These are phyloP conservation scores for Tetraselmis chui DNA, from an alignment of 139 green algal genomes.

Conservation along the genomic window DNA sequence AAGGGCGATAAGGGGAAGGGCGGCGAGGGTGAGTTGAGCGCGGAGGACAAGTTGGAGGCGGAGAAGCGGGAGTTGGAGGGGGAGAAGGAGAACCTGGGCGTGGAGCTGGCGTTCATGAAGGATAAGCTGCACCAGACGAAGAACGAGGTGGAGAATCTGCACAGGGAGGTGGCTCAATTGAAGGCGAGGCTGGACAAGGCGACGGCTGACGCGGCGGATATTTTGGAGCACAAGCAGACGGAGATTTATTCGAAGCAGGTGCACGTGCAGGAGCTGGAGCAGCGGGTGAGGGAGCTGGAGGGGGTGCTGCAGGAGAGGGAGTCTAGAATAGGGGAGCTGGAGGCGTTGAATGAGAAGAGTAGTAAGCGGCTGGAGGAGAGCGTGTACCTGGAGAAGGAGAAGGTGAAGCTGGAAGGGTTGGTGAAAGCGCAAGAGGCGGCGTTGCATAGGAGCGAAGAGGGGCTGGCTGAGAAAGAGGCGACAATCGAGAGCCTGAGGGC, in stretches of 20 bases:
- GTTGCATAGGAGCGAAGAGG: not conserved
- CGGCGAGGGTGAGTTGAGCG: not conserved
- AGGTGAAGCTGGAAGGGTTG: constrained; percentile 1
- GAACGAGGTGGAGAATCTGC: not conserved
- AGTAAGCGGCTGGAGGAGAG: not conserved
- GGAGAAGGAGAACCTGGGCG: constrained; percentile 10
- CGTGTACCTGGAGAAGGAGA: constrained; percentile 7
- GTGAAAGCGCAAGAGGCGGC: not conserved
- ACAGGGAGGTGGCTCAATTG: not conserved
- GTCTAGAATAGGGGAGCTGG: not conserved
- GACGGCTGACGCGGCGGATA: constrained; percentile 8
- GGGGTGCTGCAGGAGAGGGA: not conserved
- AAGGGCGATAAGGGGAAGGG: not conserved
- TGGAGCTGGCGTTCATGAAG: constrained; percentile 10
- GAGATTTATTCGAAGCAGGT: constrained; percentile 9
- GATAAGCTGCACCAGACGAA: constrained; percentile 6
- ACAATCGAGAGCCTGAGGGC: not conserved
- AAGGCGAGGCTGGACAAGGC: constrained; percentile 3
- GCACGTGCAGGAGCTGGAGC: constrained; percentile 2
- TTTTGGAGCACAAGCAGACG: constrained; percentile 13
- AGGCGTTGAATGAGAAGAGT: not conserved
- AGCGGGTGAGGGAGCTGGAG: not conserved
- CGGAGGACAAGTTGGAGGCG: not conserved
- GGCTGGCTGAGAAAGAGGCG: not conserved
- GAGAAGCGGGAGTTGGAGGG: not conserved